phyloP scores from a whole-genome alignment of 805 yeast species.

The Teunomyces atbi region DNA sequence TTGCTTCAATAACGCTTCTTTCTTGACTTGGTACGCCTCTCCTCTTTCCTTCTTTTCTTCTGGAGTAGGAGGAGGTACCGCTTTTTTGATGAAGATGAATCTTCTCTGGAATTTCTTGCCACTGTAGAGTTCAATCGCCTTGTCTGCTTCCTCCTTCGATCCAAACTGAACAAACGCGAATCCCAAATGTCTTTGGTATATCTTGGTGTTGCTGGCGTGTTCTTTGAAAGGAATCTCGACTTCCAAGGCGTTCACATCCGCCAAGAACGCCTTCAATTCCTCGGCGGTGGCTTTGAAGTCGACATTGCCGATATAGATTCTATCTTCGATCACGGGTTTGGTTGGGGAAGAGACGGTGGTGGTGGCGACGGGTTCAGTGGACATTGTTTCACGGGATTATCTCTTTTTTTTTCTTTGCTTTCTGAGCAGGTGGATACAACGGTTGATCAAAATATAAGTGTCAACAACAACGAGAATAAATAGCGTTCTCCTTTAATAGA shows the following conservation, averaged over 20 bases:
- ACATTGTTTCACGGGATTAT: slow-evolving; percentile 5
- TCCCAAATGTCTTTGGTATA: slow-evolving; percentile 49
- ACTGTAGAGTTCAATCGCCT: slow-evolving; percentile 41
- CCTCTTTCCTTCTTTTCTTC: slow-evolving; percentile 40
- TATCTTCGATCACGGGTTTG: slow-evolving; percentile 39
- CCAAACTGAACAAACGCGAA: slow-evolving; percentile 60
- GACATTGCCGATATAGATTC: slow-evolving; percentile 45
- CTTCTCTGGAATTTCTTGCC: slow-evolving; percentile 46
- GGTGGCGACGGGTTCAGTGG: slow-evolving; percentile 6
- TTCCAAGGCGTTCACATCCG: slow-evolving; percentile 44
- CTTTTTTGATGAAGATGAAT: slow-evolving; percentile 50
- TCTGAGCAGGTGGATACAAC: background rate
- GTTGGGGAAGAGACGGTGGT: slow-evolving; percentile 9
- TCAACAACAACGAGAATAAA: slow-evolving; percentile 4
- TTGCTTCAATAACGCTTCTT: slow-evolving; percentile 11
- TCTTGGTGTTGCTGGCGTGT: slow-evolving; percentile 29
- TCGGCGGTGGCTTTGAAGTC: slow-evolving; percentile 42
- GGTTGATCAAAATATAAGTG: slow-evolving; percentile 2
- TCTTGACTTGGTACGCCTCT: slow-evolving; percentile 32
- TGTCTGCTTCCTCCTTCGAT: slow-evolving; percentile 42
- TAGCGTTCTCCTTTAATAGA: slow-evolving; percentile 4
- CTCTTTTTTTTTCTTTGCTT: background rate
- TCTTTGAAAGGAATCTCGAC: slow-evolving; percentile 54
- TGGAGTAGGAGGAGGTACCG: slow-evolving; percentile 51
- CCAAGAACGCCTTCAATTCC: slow-evolving; percentile 48